A percentile compares a stretch with the other conserved stretches of the same genome.
Evolutionary conservation across 2,329 filamentous ascomycete genomes (phyloP).

Genomic region (Cordyceps javanica): DNA sequence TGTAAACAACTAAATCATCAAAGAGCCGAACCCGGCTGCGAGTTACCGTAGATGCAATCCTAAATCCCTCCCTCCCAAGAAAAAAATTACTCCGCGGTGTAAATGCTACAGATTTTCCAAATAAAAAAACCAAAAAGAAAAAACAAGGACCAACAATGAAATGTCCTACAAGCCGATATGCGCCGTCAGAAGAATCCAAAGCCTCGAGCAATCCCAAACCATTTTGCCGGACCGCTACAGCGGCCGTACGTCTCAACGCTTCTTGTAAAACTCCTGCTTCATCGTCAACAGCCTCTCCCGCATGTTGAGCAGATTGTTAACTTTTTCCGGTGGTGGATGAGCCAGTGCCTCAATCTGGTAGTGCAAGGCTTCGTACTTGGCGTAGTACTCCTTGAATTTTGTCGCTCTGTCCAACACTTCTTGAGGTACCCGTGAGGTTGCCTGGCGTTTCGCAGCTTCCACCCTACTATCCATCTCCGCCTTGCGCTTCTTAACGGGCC

Average conservation of each 20-base stretch:
- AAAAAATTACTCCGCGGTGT: not conserved
- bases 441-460: conserved; percentile 29
- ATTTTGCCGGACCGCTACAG: not conserved
- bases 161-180: not conserved
- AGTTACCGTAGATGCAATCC: conserved; percentile 8
- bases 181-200: conserved; percentile 2
- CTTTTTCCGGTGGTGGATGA: conserved; percentile 45
- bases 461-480: conserved; percentile 20
- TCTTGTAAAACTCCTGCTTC: conserved; percentile 52
- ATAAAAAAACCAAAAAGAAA: conserved; percentile 6
- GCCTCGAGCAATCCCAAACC: not conserved
- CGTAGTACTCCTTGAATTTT: conserved; percentile 50
- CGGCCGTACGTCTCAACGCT: conserved; percentile 19
- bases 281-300: conserved; percentile 46
- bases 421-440: conserved; percentile 18
- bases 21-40: not conserved
- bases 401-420: conserved; percentile 48
- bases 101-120: not conserved
- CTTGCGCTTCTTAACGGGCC: conserved; percentile 39
- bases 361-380: conserved; percentile 52
- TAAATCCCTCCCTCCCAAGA: not conserved
- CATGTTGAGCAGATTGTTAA: conserved; percentile 48
- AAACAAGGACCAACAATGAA: not conserved
- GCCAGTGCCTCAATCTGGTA: conserved; percentile 44
- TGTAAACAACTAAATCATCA: conserved; percentile 7